A percentile compares a stretch with the other conserved stretches of the same genome.
Conservation (phyloP, 2,329 filamentous ascomycete genomes). For the Apiospora phragmitis region DNA sequence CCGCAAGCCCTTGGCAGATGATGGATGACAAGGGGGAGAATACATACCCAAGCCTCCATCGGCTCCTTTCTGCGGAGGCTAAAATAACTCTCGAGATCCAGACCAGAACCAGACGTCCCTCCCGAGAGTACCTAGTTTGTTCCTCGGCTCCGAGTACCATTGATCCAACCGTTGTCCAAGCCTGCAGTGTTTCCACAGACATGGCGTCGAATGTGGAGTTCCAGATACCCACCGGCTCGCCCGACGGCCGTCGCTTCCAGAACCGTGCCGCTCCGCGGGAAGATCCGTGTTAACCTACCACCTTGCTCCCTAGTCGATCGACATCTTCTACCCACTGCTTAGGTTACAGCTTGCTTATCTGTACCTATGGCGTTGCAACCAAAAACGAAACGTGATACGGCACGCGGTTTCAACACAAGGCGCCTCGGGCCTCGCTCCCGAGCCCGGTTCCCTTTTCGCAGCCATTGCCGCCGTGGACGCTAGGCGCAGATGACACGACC, state of each 20-base stretch:
- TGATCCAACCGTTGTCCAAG: neutral
- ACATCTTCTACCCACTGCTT: neutral
- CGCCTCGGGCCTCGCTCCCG: neutral
- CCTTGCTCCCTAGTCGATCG: neutral
- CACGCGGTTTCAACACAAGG: neutral
- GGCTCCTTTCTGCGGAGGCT: neutral
- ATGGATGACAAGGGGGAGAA: neutral
- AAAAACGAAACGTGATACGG: neutral
- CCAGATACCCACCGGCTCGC: neutral
- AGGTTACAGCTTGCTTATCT: neutral
- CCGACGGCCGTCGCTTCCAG: neutral
- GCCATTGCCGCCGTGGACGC: neutral
- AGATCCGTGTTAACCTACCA: neutral
- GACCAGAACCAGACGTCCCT: neutral
- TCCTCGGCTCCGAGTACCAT: neutral
- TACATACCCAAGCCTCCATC: neutral
- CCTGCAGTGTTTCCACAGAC: neutral
- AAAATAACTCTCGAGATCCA: neutral
- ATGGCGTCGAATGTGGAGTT: neutral
- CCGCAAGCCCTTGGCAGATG: neutral
- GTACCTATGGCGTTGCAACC: neutral
- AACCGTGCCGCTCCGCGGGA: neutral
- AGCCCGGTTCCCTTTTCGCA: neutral
- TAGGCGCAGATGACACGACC: neutral
- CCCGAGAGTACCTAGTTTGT: neutral